Percentiles rank a stretch among this genome's conserved stretches.
These are phyloP conservation scores for Candida patagonica DNA, from an alignment of 805 yeast species.

Conservation along the genomic window DNA sequence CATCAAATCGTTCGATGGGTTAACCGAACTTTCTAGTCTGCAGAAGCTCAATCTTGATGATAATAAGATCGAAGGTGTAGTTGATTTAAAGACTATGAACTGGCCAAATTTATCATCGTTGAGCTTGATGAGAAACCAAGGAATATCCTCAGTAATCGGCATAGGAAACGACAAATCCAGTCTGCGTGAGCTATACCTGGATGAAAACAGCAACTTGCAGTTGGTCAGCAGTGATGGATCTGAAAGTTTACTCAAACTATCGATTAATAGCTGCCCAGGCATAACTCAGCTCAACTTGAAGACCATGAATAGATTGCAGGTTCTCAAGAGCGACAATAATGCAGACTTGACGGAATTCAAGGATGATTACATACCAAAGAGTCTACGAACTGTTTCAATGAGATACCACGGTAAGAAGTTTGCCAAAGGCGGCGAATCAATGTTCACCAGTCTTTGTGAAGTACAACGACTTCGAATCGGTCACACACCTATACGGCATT, in stretches of 20 bases:
- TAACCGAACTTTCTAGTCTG: conserved; percentile 31
- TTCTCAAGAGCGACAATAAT: background rate
- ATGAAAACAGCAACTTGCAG: conserved; percentile 20
- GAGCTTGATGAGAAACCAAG: conserved; percentile 17
- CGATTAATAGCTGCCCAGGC: background rate
- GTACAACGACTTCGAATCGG: conserved; percentile 5
- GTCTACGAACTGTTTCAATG: conserved; percentile 1
- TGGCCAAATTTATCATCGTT: conserved; percentile 22
- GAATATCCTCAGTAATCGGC: conserved; percentile 18
- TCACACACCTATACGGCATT: conserved; percentile 23
- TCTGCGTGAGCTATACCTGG: conserved; percentile 33
- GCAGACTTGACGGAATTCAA: conserved; percentile 21
- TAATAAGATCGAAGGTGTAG: conserved; percentile 17
- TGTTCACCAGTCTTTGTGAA: conserved; percentile 5
- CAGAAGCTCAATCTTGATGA: conserved; percentile 19
- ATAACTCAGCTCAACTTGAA: background rate
- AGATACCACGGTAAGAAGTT: background rate
- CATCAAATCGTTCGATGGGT: conserved; percentile 30
- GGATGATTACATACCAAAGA: conserved; percentile 24
- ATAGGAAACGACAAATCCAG: conserved; percentile 18
- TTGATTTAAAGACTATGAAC: conserved; percentile 15
- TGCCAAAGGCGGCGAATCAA: background rate
- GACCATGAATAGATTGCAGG: background rate
- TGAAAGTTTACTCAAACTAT: background rate
- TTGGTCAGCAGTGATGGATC: background rate